Base-by-base conservation (phyloP, 495 filamentous ascomycete genomes). In the Daldinia loculata region DNA sequence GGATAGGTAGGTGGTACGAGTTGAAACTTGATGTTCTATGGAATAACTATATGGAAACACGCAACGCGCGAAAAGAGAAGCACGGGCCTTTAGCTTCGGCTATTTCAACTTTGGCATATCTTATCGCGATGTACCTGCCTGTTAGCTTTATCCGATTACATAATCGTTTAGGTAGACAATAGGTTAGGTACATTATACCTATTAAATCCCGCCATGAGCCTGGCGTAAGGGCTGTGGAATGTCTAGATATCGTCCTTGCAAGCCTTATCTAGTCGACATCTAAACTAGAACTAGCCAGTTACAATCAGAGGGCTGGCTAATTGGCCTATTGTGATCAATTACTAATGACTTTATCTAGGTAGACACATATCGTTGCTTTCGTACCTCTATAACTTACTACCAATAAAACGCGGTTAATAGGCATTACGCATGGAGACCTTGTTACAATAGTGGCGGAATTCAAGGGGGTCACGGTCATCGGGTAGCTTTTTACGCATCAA, bases 61-160 rank as follows among this genome's bases (percentile, higher is more conserved):
- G 69, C 69, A 71, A 71, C 68, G 69, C 63, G 69, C 62, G 43
- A 61, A 62, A 71, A 57, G 30, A 26, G 36, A 63, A 59, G 69
- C 69, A 71, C 69, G 63, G 69, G 6, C 68, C 61, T 60, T 55
- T 41, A 34, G 15, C 61, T 50, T 53, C 6, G 52, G 14, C 19
- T 26, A 45, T 19, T n/a, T 51, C 22, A 51, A 2, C 17, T 51
- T 12, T 26, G 50, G 17, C 58, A 12, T 71, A 71, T 67, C 69
- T 71, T 71, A 71, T 71, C 63, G 27, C 39, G 48, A 36, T 15
- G 29, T 30, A 59, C 55, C 51, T 56, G 12, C 17, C 22, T 53
- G 9, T 14, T 45, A 45, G 41, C 41, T 45, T 45, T 45, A 17
- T 22, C 15, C 17, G 41, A 17, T 45, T 45, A 45, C 8, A 2